Percentiles rank a stretch among this genome's conserved stretches.
Evolutionary conservation across 2,329 filamentous ascomycete genomes (phyloP).

Genomic region (Bipolaris gigantea): DNA sequence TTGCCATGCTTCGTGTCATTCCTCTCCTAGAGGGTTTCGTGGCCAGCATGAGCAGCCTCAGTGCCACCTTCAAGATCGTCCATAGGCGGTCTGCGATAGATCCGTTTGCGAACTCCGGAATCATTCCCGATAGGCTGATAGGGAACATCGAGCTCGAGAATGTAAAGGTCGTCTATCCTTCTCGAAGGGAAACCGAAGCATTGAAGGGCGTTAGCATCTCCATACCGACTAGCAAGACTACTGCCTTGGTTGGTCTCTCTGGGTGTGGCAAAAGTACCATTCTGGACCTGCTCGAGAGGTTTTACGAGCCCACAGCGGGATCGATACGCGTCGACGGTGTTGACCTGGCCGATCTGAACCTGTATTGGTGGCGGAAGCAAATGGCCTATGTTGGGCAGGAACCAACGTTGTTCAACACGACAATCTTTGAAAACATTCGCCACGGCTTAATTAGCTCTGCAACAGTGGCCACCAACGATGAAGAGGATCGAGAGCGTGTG

Average conservation of each 20-base stretch:
- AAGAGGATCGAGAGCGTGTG: conserved; percentile 60
- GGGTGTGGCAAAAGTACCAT: neutral
- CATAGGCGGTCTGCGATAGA: neutral
- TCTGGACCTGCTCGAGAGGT: neutral
- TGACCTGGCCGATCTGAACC: neutral
- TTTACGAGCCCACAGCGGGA: neutral
- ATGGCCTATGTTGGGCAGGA: conserved; percentile 50
- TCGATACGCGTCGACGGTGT: conserved; percentile 16
- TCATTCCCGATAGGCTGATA: neutral
- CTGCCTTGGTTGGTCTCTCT: neutral
- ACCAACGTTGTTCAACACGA: conserved; percentile 47
- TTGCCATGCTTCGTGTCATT: too few relatives aligned
- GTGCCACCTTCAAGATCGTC: too few relatives aligned
- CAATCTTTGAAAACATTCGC: conserved; percentile 45
- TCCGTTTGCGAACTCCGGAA: neutral
- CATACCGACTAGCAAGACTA: neutral
- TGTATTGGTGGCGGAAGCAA: conserved; percentile 49
- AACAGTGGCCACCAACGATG: conserved; percentile 57
- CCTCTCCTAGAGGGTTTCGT: too few relatives aligned
- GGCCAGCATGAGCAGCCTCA: too few relatives aligned
- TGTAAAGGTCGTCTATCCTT: neutral
- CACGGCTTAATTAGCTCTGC: conserved; percentile 43
- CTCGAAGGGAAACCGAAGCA: neutral
- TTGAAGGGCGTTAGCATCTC: neutral
- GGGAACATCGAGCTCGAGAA: neutral